These are phyloP conservation scores for Chaetomiaceae sp. DNA, from an alignment of 2,329 filamentous ascomycete genomes.

Conservation along the genomic window DNA sequence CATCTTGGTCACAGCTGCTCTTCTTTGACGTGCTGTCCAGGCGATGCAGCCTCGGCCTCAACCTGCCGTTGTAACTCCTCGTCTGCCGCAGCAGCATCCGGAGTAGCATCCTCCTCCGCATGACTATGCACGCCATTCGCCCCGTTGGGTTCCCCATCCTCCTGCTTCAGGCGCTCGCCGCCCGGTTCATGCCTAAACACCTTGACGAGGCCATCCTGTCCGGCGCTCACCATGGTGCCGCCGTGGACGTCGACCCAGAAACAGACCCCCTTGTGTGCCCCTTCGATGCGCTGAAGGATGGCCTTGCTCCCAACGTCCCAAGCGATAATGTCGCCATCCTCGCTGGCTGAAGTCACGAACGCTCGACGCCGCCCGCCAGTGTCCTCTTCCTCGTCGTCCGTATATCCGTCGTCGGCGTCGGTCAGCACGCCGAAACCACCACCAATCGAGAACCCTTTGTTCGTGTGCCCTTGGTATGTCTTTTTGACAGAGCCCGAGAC, in stretches of 20 bases:
- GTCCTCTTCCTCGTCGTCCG: constrained; percentile 19
- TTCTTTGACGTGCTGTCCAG: constrained; percentile 35
- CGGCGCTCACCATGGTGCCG: constrained; percentile 51
- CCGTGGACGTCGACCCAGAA: constrained; percentile 60
- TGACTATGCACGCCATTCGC: constrained; percentile 20
- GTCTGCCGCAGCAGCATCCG: constrained; percentile 40
- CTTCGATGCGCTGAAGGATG: constrained; percentile 60
- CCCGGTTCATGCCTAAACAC: constrained; percentile 37
- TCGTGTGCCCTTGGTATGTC: constrained; percentile 90
- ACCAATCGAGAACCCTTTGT: constrained; percentile 76
- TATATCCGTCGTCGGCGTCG: constrained; percentile 19
- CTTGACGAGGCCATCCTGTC: constrained; percentile 48
- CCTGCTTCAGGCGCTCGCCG: constrained; percentile 1
- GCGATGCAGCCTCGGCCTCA: constrained; percentile 35
- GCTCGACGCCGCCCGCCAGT: constrained; percentile 21
- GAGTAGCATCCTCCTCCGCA: constrained; percentile 14
- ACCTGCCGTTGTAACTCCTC: constrained; percentile 47
- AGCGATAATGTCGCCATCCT: constrained; percentile 76
- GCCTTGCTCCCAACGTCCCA: constrained; percentile 90
- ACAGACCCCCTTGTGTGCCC: constrained; percentile 51
- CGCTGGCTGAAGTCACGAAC: constrained; percentile 78
- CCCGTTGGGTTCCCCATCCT: constrained; percentile 5
- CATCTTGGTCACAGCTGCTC: constrained; percentile 24
- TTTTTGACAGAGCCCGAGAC: constrained; percentile 87
- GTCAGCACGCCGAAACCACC: constrained; percentile 67